Percentiles rank a stretch among this genome's conserved stretches.
phyloP scores from a whole-genome alignment of 2,329 filamentous ascomycete species.

The Monosporascus ibericus region DNA sequence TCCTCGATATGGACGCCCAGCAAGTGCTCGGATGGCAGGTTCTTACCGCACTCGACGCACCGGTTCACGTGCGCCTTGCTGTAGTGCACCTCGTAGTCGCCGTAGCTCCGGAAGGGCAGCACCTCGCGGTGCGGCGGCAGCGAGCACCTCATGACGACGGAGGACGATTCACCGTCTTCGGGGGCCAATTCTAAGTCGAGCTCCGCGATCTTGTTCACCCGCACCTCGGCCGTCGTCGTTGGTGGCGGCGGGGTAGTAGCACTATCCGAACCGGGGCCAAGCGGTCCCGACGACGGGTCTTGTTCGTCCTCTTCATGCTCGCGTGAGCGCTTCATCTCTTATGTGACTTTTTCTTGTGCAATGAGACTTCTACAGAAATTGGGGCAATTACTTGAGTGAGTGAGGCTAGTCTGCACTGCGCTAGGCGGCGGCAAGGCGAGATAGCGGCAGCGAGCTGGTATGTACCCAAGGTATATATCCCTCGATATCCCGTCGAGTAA shows the following conservation, averaged over 20 bases:
- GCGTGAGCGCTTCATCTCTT: slow-evolving; percentile 56
- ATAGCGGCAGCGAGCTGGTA: not conserved
- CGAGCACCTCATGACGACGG: slow-evolving; percentile 65
- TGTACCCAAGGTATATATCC: not conserved
- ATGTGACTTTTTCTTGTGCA: slow-evolving; percentile 14
- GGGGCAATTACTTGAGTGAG: slow-evolving; percentile 28
- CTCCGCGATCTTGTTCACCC: slow-evolving; percentile 50
- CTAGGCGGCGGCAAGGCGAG: too few species aligned
- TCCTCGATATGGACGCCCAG: slow-evolving; percentile 83
- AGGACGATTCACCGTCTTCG: not conserved
- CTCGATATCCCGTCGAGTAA: not conserved
- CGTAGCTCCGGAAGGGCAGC: slow-evolving; percentile 65
- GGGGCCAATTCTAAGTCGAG: slow-evolving; percentile 37
- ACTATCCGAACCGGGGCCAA: slow-evolving; percentile 2
- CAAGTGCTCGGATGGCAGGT: slow-evolving; percentile 80
- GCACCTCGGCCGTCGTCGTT: slow-evolving; percentile 5
- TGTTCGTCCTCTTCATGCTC: slow-evolving; percentile 45
- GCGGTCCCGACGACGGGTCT: slow-evolving; percentile 16
- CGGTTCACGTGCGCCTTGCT: slow-evolving; percentile 73
- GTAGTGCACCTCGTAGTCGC: slow-evolving; percentile 86
- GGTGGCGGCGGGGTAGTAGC: slow-evolving; percentile 4
- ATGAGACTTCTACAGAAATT: slow-evolving; percentile 15
- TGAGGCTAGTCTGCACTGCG: not conserved
- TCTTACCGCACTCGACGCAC: slow-evolving; percentile 77
- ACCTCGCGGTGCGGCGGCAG: slow-evolving; percentile 72